phyloP scores from a whole-genome alignment of 768 basidiomycete genomes.

The Pisolithus orientalis region DNA sequence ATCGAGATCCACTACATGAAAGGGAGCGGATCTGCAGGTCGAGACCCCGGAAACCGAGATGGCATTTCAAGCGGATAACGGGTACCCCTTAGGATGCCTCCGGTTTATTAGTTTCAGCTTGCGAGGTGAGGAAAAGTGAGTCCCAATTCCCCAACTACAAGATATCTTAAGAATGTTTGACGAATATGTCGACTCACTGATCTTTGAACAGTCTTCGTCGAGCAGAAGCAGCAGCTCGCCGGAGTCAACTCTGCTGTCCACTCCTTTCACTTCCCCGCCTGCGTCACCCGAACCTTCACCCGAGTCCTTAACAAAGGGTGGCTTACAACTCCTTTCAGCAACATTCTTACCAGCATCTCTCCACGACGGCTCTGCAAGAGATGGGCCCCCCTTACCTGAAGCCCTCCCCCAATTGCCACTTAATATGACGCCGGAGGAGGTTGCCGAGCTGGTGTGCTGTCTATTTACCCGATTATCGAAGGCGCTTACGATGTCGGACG shows the following conservation, averaged over 20 bases:
- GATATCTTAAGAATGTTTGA: conserved; percentile 2
- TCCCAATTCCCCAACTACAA: too few species aligned
- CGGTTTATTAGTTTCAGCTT: too few species aligned
- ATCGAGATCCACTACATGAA: too few species aligned
- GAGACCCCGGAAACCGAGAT: not conserved
- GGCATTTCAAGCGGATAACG: too few species aligned
- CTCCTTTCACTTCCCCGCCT: conserved; percentile 6
- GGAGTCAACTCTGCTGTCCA: conserved; percentile 6
- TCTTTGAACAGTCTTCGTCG: conserved; percentile 1
- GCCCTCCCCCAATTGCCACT: conserved; percentile 17
- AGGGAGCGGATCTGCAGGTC: not conserved
- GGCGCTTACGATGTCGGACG: not conserved
- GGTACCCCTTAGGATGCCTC: too few species aligned
- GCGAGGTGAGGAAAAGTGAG: too few species aligned
- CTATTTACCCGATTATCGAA: not conserved
- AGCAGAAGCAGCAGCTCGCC: not conserved
- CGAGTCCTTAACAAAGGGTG: not conserved
- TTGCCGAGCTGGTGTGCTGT: conserved; percentile 20
- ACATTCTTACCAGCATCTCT: conserved; percentile 16
- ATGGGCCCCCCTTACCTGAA: conserved; percentile 15
- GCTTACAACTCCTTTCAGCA: conserved; percentile 5
- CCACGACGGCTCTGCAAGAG: conserved; percentile 10
- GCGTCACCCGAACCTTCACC: conserved; percentile 1
- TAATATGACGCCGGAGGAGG: conserved; percentile 15
- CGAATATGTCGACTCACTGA: not conserved